phyloP scores from a whole-genome alignment of 139 green algal species.

The Spirogloea muscicola region DNA sequence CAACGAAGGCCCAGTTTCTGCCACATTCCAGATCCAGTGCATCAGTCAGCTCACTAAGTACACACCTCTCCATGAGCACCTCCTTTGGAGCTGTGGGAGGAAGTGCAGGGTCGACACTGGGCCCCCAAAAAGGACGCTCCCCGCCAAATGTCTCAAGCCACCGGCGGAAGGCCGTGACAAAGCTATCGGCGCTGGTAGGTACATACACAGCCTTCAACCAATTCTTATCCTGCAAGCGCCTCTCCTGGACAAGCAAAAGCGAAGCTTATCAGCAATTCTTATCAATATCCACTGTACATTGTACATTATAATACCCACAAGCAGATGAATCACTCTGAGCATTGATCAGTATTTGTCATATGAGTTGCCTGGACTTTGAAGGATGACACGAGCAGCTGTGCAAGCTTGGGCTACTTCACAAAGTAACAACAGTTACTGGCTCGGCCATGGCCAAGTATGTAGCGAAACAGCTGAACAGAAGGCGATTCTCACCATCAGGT shows the following conservation, averaged over 20 bases:
- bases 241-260: constrained; percentile 28
- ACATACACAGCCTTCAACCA: constrained; percentile 6
- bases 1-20: too few species aligned
- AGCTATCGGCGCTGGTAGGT: constrained; percentile 22
- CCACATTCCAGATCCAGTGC: too few species aligned
- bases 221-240: constrained; percentile 9
- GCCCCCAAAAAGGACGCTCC: neutral
- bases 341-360: neutral
- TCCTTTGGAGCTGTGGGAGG: constrained; percentile 12
- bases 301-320: neutral
- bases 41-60: too few species aligned
- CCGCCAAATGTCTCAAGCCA: constrained; percentile 23
- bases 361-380: neutral
- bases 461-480: neutral
- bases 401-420: neutral
- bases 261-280: too few species aligned
- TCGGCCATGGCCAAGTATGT: neutral
- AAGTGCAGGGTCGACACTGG: neutral
- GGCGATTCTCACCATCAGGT: constrained; percentile 21
- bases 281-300: neutral
- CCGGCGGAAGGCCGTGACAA: constrained; percentile 29
- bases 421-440: neutral
- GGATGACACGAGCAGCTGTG: neutral
- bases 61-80: constrained; percentile 34
- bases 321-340: neutral